phyloP scores from a whole-genome alignment of 768 basidiomycete species.

The Suillus sp. region DNA sequence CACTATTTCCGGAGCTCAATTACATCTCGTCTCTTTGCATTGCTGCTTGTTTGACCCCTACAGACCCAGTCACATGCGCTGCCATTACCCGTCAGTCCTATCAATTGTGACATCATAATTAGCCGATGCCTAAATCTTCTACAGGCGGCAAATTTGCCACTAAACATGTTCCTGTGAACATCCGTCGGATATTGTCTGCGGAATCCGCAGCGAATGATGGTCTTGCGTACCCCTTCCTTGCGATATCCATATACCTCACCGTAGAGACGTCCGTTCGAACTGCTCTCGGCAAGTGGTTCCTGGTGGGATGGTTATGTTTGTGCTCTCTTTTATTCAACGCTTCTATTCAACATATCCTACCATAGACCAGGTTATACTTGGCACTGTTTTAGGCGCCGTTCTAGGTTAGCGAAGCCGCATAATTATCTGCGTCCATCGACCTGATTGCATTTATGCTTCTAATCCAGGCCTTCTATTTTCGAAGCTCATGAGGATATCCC shows the following conservation, averaged over 20 bases:
- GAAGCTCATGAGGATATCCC: conserved; percentile 70
- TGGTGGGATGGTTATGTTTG: conserved; percentile 81
- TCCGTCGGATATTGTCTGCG: conserved; percentile 80
- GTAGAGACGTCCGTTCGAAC: conserved; percentile 60
- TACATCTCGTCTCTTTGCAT: conserved; percentile 82
- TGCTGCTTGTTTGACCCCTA: conserved; percentile 89
- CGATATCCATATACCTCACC: conserved; percentile 83
- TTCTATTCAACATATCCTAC: conserved; percentile 7
- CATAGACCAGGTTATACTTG: conserved; percentile 80
- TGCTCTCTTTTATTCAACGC: conserved; percentile 16
- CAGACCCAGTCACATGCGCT: conserved; percentile 92
- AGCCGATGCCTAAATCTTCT: neutral
- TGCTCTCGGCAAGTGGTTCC: conserved; percentile 83
- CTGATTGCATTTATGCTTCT: neutral
- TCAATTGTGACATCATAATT: neutral
- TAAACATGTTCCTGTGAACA: conserved; percentile 68
- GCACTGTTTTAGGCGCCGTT: conserved; percentile 66
- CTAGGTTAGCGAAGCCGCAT: conserved; percentile 34
- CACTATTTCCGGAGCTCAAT: conserved; percentile 69
- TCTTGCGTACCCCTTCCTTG: conserved; percentile 90
- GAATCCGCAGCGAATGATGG: conserved; percentile 98
- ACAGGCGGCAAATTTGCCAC: conserved; percentile 71
- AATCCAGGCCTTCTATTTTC: conserved; percentile 64
- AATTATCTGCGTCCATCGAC: neutral
- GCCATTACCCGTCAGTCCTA: conserved; percentile 63